Evolutionary conservation across 352 stramenopile species (phyloP), one percentile per base, ranked within the genome.

Genomic region (Pythium monospermum): DNA sequence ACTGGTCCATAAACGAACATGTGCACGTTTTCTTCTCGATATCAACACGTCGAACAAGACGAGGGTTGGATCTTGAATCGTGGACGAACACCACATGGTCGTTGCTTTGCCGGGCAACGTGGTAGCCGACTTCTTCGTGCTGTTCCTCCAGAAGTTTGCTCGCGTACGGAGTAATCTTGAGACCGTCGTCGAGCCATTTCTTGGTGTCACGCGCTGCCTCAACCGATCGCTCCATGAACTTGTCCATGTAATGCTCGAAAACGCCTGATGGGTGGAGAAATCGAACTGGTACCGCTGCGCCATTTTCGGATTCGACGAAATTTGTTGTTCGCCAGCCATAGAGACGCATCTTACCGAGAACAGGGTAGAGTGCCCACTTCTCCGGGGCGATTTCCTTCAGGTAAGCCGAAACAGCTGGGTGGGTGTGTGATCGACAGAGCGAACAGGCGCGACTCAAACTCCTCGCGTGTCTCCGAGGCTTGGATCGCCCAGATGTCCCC

Each of bases 321-420:
- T 66, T 66, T 23, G 51, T 58, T 4, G 53, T 59, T 6, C 49
- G 15, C 59, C 53, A 67, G 4, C 48, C 59, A 28, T 62, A 59
- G 18, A 67, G 38, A 15, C 25, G 41, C 30, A 11, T 33, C 8
- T 21, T 28, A 1, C 22, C 42, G n/a, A 56, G 22, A 4, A 43
- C 26, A 2, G 58, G 43, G 36, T 55, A 61, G 1, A 61, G 21
- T 18, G 51, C 45, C 58, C 51, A 61, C 5, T 37, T 32, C 1
- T 39, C 35, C 22, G 40, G 30, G 18, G 21, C 28, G 31, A 64
- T 59, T 1, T 47, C 23, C 8, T 21, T 12, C 8, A 64, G 36
- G 38, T 55, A 64, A 4, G 18, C 27, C 19, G 56, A 42, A 18
- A 64, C 45, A 4, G 35, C 36, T 6, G n/a, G 5, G 27, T 55